Evolutionary conservation across 139 green algal genomes (phyloP), one percentile per base, ranked within the genome.

Genomic region (Chlamydomonas incerta): DNA sequence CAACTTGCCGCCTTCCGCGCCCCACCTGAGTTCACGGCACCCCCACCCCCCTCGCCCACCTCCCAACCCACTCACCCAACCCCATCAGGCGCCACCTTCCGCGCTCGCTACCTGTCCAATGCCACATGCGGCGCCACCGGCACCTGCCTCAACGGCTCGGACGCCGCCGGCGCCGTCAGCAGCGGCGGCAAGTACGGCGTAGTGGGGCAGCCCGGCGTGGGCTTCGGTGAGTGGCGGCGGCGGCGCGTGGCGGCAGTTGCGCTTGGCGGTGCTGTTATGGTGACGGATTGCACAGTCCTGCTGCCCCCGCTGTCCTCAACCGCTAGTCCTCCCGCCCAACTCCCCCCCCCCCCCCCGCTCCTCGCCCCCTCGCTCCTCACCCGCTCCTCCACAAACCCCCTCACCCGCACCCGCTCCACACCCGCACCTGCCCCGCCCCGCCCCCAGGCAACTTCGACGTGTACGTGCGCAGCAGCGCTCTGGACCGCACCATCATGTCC

Each of bases 401-500:
- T 18, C 6, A 21, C 24, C 11, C 26, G 24, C 3, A 68, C 62
- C 55, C 55, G 18, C 13, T 15, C 23, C 37, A 8, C 5, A 50
- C 41, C 41, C 41, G 8, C 5, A 50, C 41, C 5, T 70, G 2
- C 57, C 33, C 55, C n/a, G 8, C 41, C 28, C 0, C 76, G 26
- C 17, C 26, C 21, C 4, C 60, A 83, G 88, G 83, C 81, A 94
- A 94, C 86, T 94, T 80, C 68, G 89, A 94, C 87, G 87, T 81
- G 0, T 65, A 80, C 23, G 60, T 91, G 0, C 75, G 75, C 57
- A 85, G 66, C 34, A 83, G 50, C 31, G 74, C 75, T 24, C 83
- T 94, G 28, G 91, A 93, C 62, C 86, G 91, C 13, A 86, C 90
- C 62, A 84, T 93, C 60, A 87, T 90, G 86, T 92, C 65, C 28